These are phyloP conservation scores for Pseudomassariella vexata DNA, from an alignment of 2,329 filamentous ascomycete genomes.

Conservation along the genomic window DNA sequence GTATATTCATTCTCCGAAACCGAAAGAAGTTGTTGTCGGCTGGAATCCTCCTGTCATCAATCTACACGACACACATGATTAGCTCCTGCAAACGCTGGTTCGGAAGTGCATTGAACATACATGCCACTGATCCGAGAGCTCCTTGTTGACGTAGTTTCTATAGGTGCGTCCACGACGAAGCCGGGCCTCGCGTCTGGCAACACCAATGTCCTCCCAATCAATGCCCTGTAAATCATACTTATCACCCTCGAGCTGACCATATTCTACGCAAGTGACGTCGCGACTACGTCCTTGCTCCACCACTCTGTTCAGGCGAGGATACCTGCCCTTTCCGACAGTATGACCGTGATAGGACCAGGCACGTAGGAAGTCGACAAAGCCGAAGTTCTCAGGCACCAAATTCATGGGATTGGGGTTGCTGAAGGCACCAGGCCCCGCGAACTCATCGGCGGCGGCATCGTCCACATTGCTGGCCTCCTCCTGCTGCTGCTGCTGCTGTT, in stretches of 20 bases:
- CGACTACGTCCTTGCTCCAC: too few species aligned
- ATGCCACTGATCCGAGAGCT: conserved; percentile 38
- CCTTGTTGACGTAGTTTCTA: conserved; percentile 52
- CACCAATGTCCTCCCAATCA: conserved; percentile 48
- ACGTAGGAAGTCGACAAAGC: conserved; percentile 43
- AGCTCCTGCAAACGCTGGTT: too few species aligned
- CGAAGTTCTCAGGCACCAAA: conserved; percentile 43
- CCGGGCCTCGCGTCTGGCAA: conserved; percentile 43
- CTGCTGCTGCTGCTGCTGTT: conserved; percentile 1
- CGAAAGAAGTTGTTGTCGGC: conserved; percentile 50
- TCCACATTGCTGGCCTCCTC: conserved; percentile 8
- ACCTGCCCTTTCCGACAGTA: too few species aligned
- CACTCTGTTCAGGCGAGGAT: too few species aligned
- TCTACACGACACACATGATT: too few species aligned
- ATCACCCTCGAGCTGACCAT: conserved; percentile 48
- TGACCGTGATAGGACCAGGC: too few species aligned
- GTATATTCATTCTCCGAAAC: conserved; percentile 52
- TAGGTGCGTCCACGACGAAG: conserved; percentile 42
- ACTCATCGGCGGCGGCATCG: conserved; percentile 11
- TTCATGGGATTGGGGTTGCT: conserved; percentile 26
- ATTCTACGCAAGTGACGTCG: conserved; percentile 23
- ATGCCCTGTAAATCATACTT: conserved; percentile 54
- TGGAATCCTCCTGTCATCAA: too few species aligned
- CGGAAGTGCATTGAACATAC: conserved; percentile 30
- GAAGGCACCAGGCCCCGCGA: conserved; percentile 19